Conservation (phyloP, 2,329 filamentous ascomycete genomes). For the Parastagonospora nodorum region DNA sequence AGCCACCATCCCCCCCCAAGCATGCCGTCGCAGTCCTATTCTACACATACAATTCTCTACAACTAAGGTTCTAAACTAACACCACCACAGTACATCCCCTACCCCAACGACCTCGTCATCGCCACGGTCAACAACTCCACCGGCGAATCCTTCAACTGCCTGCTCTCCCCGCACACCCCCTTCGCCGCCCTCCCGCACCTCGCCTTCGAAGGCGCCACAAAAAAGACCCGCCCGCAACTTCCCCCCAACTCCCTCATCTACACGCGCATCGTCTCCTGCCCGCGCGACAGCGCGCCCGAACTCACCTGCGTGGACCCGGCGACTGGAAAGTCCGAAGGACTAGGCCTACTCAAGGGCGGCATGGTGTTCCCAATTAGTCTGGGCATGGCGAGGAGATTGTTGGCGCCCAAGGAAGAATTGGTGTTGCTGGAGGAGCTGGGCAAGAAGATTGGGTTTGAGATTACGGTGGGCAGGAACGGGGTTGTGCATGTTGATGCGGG, state of each 20-base stretch:
- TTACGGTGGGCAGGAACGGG: slow-evolving; percentile 91
- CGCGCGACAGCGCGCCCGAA: slow-evolving; percentile 73
- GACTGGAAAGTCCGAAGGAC: slow-evolving; percentile 85
- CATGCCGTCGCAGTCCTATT: too few relatives aligned
- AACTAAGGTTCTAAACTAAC: slow-evolving; percentile 26
- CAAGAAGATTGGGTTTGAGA: slow-evolving; percentile 85
- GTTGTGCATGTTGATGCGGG: slow-evolving; percentile 89
- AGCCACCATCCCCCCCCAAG: slow-evolving; percentile 24
- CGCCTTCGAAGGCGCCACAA: slow-evolving; percentile 89
- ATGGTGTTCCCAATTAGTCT: slow-evolving; percentile 84
- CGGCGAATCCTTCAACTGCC: slow-evolving; percentile 79
- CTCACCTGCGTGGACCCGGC: slow-evolving; percentile 85
- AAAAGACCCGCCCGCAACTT: slow-evolving; percentile 86
- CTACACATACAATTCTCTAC: slow-evolving; percentile 31
- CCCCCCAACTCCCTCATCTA: slow-evolving; percentile 80
- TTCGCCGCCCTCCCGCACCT: slow-evolving; percentile 79
- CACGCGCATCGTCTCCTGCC: slow-evolving; percentile 75
- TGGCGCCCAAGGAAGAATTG: slow-evolving; percentile 66
- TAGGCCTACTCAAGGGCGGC: slow-evolving; percentile 81
- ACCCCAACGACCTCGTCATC: slow-evolving; percentile 83
- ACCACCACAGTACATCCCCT: slow-evolving; percentile 72
- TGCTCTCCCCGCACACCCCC: slow-evolving; percentile 67
- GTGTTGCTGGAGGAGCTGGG: slow-evolving; percentile 81
- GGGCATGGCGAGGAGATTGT: slow-evolving; percentile 78
- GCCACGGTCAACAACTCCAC: slow-evolving; percentile 79